Evolutionary conservation across 139 green algal genomes (phyloP).

Genomic region (Mesostigma viride): DNA sequence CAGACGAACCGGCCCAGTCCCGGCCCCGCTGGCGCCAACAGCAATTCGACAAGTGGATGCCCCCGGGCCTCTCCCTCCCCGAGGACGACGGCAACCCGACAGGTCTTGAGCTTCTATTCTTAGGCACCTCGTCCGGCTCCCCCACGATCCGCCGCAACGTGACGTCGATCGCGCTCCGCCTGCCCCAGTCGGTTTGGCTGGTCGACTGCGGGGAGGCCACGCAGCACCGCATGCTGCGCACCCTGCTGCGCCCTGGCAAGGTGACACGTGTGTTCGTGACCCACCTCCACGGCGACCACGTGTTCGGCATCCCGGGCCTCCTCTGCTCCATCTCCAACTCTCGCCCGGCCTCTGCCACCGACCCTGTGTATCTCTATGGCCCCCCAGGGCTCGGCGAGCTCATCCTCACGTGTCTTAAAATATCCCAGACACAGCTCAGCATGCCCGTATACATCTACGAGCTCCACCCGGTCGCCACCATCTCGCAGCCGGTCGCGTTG

Average conservation of each 20-base stretch:
- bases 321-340: constrained; percentile 25
- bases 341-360: background rate
- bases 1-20: too few species aligned
- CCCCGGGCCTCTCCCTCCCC: background rate
- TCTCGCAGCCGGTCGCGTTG: background rate
- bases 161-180: constrained; percentile 51
- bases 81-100: constrained; percentile 14
- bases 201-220: constrained; percentile 85
- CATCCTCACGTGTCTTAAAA: constrained; percentile 3
- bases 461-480: background rate
- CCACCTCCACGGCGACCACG: constrained; percentile 93
- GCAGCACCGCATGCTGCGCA: constrained; percentile 41
- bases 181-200: constrained; percentile 41
- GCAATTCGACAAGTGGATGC: too few species aligned
- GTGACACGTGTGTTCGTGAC: constrained; percentile 70
- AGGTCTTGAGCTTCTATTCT: constrained; percentile 25
- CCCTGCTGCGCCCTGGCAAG: constrained; percentile 4
- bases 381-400: constrained; percentile 19
- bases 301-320: constrained; percentile 68
- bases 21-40: too few species aligned
- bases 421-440: constrained; percentile 10
- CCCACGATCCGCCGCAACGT: constrained; percentile 62
- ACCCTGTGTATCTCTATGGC: constrained; percentile 27
- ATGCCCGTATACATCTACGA: constrained; percentile 17
- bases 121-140: constrained; percentile 25